These are phyloP conservation scores for Monosporascus cannonballus DNA, from an alignment of 2,329 filamentous ascomycete genomes.

Conservation along the genomic window DNA sequence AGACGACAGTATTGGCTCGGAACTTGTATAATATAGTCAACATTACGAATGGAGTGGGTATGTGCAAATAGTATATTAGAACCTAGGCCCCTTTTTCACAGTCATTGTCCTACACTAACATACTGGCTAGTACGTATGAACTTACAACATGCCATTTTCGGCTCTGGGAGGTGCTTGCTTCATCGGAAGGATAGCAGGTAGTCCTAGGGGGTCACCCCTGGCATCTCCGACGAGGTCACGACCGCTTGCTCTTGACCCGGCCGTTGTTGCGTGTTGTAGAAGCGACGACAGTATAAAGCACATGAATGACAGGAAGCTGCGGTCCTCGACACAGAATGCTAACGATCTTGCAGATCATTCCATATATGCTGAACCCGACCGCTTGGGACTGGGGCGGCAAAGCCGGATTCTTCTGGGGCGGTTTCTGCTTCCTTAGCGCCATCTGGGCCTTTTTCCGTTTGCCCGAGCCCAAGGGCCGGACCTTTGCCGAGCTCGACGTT, in stretches of 20 bases:
- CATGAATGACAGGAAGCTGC: too few species aligned
- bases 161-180: too few species aligned
- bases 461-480: constrained; percentile 34
- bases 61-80: background rate
- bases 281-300: too few species aligned
- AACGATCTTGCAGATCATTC: constrained; percentile 11
- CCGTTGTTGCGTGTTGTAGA: too few species aligned
- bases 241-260: too few species aligned
- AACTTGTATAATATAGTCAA: constrained; percentile 32
- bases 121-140: background rate
- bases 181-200: too few species aligned
- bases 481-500: constrained; percentile 36
- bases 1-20: constrained; percentile 33
- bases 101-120: background rate
- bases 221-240: too few species aligned
- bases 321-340: too few species aligned
- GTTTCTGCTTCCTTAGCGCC: constrained; percentile 25
- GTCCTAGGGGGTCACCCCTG: too few species aligned
- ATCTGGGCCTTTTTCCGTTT: constrained; percentile 33
- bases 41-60: constrained; percentile 25
- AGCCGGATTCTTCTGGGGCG: constrained; percentile 22
- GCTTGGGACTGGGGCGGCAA: constrained; percentile 25
- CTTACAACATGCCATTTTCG: background rate
- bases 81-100: background rate
- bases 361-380: constrained; percentile 25